A percentile compares a stretch with the other conserved stretches of the same genome.
phyloP scores from a whole-genome alignment of 75 land plant genomes.

The Selaginella moellendorffii region DNA sequence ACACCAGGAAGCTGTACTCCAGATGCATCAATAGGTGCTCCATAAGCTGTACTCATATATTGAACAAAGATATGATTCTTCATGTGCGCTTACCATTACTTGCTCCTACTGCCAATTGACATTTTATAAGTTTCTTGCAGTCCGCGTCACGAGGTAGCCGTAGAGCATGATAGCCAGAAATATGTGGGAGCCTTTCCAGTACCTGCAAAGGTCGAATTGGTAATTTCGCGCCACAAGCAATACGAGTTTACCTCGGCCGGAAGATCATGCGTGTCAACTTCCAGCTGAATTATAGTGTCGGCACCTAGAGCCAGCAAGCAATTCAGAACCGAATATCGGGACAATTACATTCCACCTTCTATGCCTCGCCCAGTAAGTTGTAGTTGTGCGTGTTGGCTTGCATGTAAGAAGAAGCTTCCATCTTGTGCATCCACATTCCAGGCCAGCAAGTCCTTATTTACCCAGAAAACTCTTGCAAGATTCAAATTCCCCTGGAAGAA shows the following conservation, averaged over 20 bases:
- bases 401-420: conserved; percentile 40
- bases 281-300: not conserved
- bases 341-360: conserved; percentile 35
- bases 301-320: not conserved
- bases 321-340: not conserved
- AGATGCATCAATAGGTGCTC: conserved; percentile 42
- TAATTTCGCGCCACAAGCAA: not conserved
- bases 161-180: conserved; percentile 43
- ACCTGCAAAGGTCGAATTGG: conserved; percentile 31
- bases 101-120: conserved; percentile 58
- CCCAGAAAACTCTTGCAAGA: conserved; percentile 70
- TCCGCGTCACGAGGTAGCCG: conserved; percentile 35
- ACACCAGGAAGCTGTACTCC: conserved; percentile 88
- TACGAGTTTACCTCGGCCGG: not conserved
- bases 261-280: not conserved
- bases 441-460: conserved; percentile 40
- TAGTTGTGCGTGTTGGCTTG: conserved; percentile 45
- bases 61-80: not conserved
- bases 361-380: conserved; percentile 34
- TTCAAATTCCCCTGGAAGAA: conserved; percentile 43
- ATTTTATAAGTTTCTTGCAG: conserved; percentile 43
- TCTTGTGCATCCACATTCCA: conserved; percentile 43
- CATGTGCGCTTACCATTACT: conserved; percentile 33
- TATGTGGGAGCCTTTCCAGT: conserved; percentile 61
- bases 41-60: conserved; percentile 35